Base-by-base conservation (phyloP, 768 basidiomycete species). In the Trametes elegans region DNA sequence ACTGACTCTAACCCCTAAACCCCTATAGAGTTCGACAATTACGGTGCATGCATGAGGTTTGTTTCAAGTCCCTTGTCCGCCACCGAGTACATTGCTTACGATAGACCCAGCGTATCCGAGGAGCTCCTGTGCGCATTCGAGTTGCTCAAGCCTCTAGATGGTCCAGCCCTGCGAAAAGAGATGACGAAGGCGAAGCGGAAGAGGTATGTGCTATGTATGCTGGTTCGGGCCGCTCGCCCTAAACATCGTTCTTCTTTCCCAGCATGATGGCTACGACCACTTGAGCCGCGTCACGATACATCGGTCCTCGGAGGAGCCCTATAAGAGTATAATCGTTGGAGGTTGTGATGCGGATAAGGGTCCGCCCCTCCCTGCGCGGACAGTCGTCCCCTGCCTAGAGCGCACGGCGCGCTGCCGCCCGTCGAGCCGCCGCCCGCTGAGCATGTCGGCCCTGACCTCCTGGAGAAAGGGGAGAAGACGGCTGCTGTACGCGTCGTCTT, bases 181-280 rank as follows among this genome's bases (percentile, higher is more conserved):
- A 97, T 98, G 94, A 95, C 92, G 36, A 97, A 97, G 74, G 92
- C 92, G 47, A 97, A 96, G 74, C 90, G 95, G 79, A 97, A 97
- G 81, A 96, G 93, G 93, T 90, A 57, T 49, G 76, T 14, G 18
- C n/a, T 10, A 26, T 13, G 5, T 36, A 34, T 47, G 14, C 23
- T 43, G 9, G 38, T 9, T 43, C 31, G 13, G 10, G 28, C 5
- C 16, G 26, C 34, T 1, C 14, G 29, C n/a, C 5, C 49, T 53
- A 10, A 39, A 7, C 16, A 44, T 53, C 36, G 0, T 35, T 7
- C 16, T 26, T 51, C 39, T 14, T n/a, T 26, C 18, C 10, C 45
- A 67, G 66, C 63, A 62, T 68, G 64, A 68, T 68, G 67, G 67
- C 67, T 23, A 66, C 61, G 29, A 65, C 66, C 42, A 66, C 67